Conservation (phyloP, 1,284 basidiomycete species). For the Ustilago esculenta region DNA sequence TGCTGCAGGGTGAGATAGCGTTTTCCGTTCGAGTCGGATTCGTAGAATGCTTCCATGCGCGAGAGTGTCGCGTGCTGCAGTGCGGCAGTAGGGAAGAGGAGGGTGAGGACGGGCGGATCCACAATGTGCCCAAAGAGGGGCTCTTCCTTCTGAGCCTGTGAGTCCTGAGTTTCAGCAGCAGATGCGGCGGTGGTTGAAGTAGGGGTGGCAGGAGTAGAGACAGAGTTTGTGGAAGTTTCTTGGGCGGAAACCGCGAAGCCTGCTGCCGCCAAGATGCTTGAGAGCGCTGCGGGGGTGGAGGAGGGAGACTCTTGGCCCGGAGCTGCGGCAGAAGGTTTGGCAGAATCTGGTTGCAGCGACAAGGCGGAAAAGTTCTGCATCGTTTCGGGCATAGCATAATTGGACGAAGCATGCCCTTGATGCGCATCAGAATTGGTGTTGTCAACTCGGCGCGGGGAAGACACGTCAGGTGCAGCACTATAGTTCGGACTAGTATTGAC, state of each 20-base stretch:
- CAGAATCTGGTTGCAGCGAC: conserved; percentile 3
- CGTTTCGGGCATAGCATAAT: not conserved
- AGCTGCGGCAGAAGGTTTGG: not conserved
- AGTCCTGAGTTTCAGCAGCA: not conserved
- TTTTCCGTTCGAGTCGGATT: conserved; percentile 38
- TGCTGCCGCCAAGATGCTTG: conserved; percentile 18
- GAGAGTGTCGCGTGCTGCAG: conserved; percentile 58
- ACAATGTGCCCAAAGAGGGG: conserved; percentile 41
- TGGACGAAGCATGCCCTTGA: not conserved
- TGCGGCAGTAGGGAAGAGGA: conserved; percentile 50
- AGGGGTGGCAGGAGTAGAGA: conserved; percentile 9
- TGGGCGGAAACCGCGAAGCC: conserved; percentile 16
- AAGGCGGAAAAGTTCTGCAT: conserved; percentile 9
- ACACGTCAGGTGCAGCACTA: not conserved
- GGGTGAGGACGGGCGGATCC: conserved; percentile 50
- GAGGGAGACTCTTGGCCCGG: not conserved
- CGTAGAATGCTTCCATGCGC: conserved; percentile 63
- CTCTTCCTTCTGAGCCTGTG: conserved; percentile 12
- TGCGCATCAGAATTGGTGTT: not conserved
- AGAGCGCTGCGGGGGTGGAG: conserved; percentile 11
- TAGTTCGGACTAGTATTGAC: not conserved
- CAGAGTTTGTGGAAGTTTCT: conserved; percentile 2
- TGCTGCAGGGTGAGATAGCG: conserved; percentile 46
- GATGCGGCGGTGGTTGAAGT: not conserved
- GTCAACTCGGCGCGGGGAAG: not conserved